Base-by-base conservation (phyloP, 768 basidiomycete genomes). In the Agrocybe praecox region DNA sequence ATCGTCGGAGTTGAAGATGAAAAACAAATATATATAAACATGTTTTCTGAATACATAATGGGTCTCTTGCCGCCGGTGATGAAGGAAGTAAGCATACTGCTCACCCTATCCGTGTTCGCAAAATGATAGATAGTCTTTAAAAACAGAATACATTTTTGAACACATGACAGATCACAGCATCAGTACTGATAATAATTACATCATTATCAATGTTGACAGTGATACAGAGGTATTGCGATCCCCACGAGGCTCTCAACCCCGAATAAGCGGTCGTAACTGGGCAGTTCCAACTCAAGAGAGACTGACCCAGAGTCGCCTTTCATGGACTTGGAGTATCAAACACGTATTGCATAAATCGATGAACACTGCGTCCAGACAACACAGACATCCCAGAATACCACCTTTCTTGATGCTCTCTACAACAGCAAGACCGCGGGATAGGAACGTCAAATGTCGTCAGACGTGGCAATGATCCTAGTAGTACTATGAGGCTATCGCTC, bases 221-320 rank as follows among this genome's bases (percentile, higher is more conserved):
- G 36, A 40, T 40, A 34, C 33, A n/a, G n/a, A n/a, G n/a, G n/a
- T 34, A 34, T 15, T 34, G 33, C 33, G 7, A 12, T 17, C 34
- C 42, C 55, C 56, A 59, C 53, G 58, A 59, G 58, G 58, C 58
- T 59, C 49, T 40, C 53, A 18, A 42, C 51, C 58, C 53, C 19
- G 44, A 52, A 52, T 40, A 40, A 40, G 36, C n/a, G n/a, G 3
- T 40, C 14, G 5, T 14, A n/a, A 6, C 14, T 15, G 14, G n/a
- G 12, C n/a, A 40, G 36, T 40, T 40, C n/a, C 3, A 40, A n/a
- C 12, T 40, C 36, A 12, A 40, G n/a, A n/a, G 12, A 40, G 6
- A n/a, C n/a, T 40, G 12, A n/a, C 36, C 36, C 36, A 40, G 36
- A n/a, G 36, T 47, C 46, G 26, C 26, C 26, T 29, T 29, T 29